A percentile compares a stretch with the other conserved stretches of the same genome.
phyloP scores from a whole-genome alignment of 2,329 filamentous ascomycete genomes.

The Leptographium radiaticola region DNA sequence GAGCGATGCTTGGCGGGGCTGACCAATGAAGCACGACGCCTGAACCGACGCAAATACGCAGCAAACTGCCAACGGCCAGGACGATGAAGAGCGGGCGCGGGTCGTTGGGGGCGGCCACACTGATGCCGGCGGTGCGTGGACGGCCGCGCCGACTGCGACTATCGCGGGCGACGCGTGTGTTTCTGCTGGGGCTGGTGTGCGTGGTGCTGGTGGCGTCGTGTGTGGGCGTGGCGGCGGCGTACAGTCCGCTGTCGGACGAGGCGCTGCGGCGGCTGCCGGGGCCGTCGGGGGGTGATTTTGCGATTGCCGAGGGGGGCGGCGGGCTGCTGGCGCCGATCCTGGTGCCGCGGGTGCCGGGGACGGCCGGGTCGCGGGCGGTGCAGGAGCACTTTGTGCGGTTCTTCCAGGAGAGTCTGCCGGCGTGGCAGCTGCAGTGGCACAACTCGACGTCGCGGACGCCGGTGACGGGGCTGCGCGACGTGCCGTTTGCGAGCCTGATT shows the following conservation, averaged over 20 bases:
- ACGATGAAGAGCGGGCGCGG: too few species aligned
- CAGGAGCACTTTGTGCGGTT: slow-evolving; percentile 76
- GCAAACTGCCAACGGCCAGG: too few species aligned
- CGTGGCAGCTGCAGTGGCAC: slow-evolving; percentile 72
- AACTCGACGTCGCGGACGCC: slow-evolving; percentile 84
- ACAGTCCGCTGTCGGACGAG: slow-evolving; percentile 54
- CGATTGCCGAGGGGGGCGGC: slow-evolving; percentile 62
- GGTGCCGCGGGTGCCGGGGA: slow-evolving; percentile 78
- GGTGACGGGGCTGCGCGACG: slow-evolving; percentile 50
- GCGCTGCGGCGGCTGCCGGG: slow-evolving; percentile 57
- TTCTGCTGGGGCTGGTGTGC: not conserved
- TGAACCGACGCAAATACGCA: too few species aligned
- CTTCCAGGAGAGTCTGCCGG: slow-evolving; percentile 60
- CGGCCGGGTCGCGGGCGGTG: slow-evolving; percentile 56
- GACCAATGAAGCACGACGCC: too few species aligned
- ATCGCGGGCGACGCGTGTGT: not conserved
- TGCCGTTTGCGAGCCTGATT: slow-evolving; percentile 82
- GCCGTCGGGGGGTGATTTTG: slow-evolving; percentile 58
- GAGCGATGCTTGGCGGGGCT: too few species aligned
- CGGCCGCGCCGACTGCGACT: not conserved
- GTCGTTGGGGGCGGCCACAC: too few species aligned
- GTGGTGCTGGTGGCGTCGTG: slow-evolving; percentile 9
- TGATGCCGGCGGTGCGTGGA: too few species aligned
- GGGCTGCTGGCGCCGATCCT: slow-evolving; percentile 75
- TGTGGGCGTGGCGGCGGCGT: slow-evolving; percentile 20